These are phyloP conservation scores for Suillus subaureus DNA, from an alignment of 768 basidiomycete species.

Conservation along the genomic window DNA sequence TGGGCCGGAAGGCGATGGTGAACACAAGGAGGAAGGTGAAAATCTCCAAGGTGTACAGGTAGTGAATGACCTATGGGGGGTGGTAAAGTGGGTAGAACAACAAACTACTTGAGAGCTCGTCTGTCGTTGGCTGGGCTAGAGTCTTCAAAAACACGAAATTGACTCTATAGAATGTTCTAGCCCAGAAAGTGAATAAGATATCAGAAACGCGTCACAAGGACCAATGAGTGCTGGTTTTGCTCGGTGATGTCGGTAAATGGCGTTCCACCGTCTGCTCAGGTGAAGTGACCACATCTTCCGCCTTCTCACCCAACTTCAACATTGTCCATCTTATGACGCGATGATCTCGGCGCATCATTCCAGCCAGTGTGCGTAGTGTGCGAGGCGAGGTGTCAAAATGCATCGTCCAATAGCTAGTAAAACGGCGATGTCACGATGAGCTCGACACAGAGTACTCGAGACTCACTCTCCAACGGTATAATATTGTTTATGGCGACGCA, in stretches of 20 bases:
- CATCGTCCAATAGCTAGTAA: conserved; percentile 82
- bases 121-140: not conserved
- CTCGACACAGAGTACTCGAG: not conserved
- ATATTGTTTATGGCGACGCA: conserved; percentile 61
- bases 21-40: conserved; percentile 42
- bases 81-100: conserved; percentile 39
- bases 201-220: not conserved
- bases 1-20: conserved; percentile 50
- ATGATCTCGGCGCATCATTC: conserved; percentile 75
- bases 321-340: conserved; percentile 83
- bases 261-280: conserved; percentile 46
- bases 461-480: conserved; percentile 79
- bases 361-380: conserved; percentile 63
- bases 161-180: not conserved
- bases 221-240: not conserved
- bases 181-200: not conserved
- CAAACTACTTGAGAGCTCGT: conserved; percentile 4
- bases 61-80: conserved; percentile 38
- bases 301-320: conserved; percentile 72
- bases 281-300: conserved; percentile 65
- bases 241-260: not conserved
- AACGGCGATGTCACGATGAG: conserved; percentile 10
- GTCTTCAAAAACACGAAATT: not conserved
- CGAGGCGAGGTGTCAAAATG: conserved; percentile 86
- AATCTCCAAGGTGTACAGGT: conserved; percentile 43